These are phyloP conservation scores for Cytospora mali DNA, from an alignment of 2,329 filamentous ascomycete species.

Conservation along the genomic window DNA sequence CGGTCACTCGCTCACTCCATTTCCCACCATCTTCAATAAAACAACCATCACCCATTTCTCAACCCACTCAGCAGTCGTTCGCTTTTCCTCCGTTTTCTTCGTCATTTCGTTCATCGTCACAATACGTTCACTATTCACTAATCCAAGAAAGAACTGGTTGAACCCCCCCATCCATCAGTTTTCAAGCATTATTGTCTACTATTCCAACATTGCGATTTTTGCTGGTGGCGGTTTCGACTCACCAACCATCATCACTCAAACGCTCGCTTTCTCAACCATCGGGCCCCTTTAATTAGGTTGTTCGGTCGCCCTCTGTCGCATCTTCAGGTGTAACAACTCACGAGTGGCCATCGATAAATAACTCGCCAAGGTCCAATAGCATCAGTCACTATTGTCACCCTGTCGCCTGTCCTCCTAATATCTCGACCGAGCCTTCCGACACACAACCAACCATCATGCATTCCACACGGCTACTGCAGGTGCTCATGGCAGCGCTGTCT, in stretches of 20 bases:
- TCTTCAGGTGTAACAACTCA: neutral
- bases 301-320: conserved; percentile 5
- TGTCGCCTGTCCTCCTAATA: conserved; percentile 2
- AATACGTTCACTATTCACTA: conserved; percentile 7
- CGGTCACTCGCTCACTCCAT: conserved; percentile 13
- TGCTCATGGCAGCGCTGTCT: conserved; percentile 54
- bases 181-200: neutral
- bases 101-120: conserved; percentile 20
- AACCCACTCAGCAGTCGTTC: conserved; percentile 7
- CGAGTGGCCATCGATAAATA: conserved; percentile 2
- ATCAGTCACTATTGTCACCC: conserved; percentile 6
- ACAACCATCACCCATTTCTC: conserved; percentile 7
- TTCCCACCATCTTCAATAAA: conserved; percentile 19
- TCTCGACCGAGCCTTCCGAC: conserved; percentile 9
- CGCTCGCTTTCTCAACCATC: neutral
- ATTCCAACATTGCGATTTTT: neutral
- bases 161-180: neutral
- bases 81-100: conserved; percentile 17
- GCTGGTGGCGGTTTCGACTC: conserved; percentile 5
- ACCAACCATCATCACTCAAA: too few relatives aligned
- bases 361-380: neutral
- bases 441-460: conserved; percentile 47
- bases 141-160: conserved; percentile 3
- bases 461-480: conserved; percentile 46
- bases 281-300: conserved; percentile 13